Evolutionary conservation across 805 yeast genomes (phyloP).

Genomic region (Wickerhamomyces rabaulensis): DNA sequence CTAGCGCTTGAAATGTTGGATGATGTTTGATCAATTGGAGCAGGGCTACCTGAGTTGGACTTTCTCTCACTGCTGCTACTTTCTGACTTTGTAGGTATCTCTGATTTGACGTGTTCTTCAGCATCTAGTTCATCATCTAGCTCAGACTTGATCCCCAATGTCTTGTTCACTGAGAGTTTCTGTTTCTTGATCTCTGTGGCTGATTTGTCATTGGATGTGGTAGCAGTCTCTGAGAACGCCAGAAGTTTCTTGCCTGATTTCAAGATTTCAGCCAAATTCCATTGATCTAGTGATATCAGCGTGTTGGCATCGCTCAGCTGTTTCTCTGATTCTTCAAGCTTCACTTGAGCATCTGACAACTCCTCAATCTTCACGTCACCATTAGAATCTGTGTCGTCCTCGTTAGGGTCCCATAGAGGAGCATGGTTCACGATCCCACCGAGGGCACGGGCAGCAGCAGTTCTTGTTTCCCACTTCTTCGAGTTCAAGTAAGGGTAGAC

Average conservation of each 20-base stretch:
- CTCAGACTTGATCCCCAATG: conserved; percentile 39
- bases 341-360: conserved; percentile 17
- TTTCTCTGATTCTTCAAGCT: conserved; percentile 17
- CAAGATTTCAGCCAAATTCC: conserved; percentile 44
- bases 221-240: conserved; percentile 25
- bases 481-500: conserved; percentile 86
- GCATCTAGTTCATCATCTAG: conserved; percentile 17
- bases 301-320: conserved; percentile 20
- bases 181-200: conserved; percentile 45
- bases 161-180: conserved; percentile 36
- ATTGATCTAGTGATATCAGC: conserved; percentile 42
- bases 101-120: not conserved
- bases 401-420: conserved; percentile 76
- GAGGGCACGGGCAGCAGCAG: conserved; percentile 89
- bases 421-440: conserved; percentile 88
- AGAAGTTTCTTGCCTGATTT: conserved; percentile 43
- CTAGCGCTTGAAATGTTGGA: conserved; percentile 54
- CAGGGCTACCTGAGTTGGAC: not conserved
- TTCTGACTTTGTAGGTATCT: conserved; percentile 4
- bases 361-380: conserved; percentile 15
- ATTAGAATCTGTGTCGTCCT: conserved; percentile 16
- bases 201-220: conserved; percentile 27
- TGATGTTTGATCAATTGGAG: not conserved
- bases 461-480: conserved; percentile 92
- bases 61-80: not conserved